Evolutionary conservation across 768 basidiomycete species (phyloP), one percentile per base, ranked within the genome.

Genomic region (Fibroporia radiculosa): DNA sequence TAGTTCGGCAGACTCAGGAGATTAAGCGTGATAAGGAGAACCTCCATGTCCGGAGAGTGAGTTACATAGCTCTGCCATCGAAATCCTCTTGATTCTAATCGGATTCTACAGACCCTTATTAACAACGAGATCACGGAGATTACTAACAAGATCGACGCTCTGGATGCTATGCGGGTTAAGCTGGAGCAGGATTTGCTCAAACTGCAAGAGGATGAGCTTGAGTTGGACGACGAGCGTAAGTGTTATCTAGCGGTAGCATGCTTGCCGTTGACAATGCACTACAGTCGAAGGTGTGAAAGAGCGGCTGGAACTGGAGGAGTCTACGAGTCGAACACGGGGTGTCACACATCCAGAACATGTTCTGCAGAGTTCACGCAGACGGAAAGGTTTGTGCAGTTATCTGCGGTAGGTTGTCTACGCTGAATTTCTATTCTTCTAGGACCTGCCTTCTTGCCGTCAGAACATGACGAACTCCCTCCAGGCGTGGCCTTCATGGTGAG

Each of bases 401-500:
- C 16, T 14, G 29, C 10, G 26, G 29, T 5, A 11, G 7, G n/a
- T 3, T 25, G 24, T 26, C 10, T 16, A 26, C 28, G 31, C 22
- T 25, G 2, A 10, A 3, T 3, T 26, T 27, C 33, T n/a, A 10
- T 45, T 31, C 31, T 42, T 20, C 32, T 48, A 84, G 93, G 95
- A 2, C 93, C 95, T 0, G 89, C 89, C 14, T 98, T 99, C 70
- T 62, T 99, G 37, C 96, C 96, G 3, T 96, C 93, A 14, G 96
- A 98, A 61, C 96, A 99, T 54, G 91, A 93, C 54, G 92, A 96
- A 42, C 72, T 99, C 24, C 96, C 96, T 7, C 78, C 83, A 6
- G 92, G 91, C 1, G 80, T 98, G 4, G 96, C 95, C 11, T 99
- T 99, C 67, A 98, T 99, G 93, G 91, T 90, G 65, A 53, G 56